phyloP scores from a whole-genome alignment of 2,329 filamentous ascomycete species.

The Calonectria montana region DNA sequence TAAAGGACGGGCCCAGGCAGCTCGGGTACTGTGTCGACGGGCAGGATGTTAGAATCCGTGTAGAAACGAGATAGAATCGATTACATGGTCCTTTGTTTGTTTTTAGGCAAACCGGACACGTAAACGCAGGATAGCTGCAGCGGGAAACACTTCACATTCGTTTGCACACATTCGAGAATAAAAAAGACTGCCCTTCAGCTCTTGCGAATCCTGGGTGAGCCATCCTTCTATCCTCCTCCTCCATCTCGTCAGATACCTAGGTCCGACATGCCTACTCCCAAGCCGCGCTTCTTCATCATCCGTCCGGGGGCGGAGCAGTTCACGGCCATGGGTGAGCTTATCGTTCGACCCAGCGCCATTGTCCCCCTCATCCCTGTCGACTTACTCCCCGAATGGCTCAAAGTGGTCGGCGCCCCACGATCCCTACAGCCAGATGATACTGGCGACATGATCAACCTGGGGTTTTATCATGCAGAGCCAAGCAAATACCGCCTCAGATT shows the following conservation, averaged over 20 bases:
- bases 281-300: slow-evolving; percentile 55
- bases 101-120: slow-evolving; percentile 10
- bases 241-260: neutral
- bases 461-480: slow-evolving; percentile 39
- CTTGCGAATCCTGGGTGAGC: neutral
- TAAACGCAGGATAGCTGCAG: neutral
- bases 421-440: slow-evolving; percentile 52
- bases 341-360: slow-evolving; percentile 47
- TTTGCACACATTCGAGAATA: neutral
- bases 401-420: slow-evolving; percentile 57
- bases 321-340: slow-evolving; percentile 33
- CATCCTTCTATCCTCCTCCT: neutral
- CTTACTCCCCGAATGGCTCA: slow-evolving; percentile 60
- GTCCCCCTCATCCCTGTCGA: slow-evolving; percentile 68
- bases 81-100: slow-evolving; percentile 16
- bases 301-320: slow-evolving; percentile 48
- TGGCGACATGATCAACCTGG: slow-evolving; percentile 52
- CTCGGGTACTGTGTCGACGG: slow-evolving; percentile 88
- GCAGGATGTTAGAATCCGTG: slow-evolving; percentile 74
- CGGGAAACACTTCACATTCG: neutral
- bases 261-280: slow-evolving; percentile 32
- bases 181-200: neutral
- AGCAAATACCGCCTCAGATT: slow-evolving; percentile 35
- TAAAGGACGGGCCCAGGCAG: slow-evolving; percentile 82
- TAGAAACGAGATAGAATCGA: slow-evolving; percentile 62